A percentile compares a stretch with the other conserved stretches of the same genome.
Conservation (phyloP, 2,329 filamentous ascomycete species). For the Stagonosporopsis vannaccii region DNA sequence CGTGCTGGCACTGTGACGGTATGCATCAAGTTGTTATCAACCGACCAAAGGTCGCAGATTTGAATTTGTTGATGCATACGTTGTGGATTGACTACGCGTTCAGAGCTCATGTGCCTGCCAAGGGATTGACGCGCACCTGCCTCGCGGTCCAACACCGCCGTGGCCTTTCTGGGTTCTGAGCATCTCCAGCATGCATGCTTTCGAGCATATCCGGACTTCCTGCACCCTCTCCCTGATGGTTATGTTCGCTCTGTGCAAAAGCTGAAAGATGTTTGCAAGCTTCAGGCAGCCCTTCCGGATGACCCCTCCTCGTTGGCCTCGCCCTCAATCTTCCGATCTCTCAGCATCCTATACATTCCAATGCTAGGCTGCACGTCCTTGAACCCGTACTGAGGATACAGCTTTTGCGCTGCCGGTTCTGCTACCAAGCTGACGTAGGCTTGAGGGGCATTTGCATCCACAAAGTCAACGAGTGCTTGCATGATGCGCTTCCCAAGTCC, state of each 20-base stretch:
- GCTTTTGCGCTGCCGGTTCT: conserved; percentile 53
- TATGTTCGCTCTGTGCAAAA: neutral
- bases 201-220: too few relatives aligned
- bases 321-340: conserved; percentile 26
- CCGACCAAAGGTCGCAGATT: neutral
- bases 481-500: conserved; percentile 58
- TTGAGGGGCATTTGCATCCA: conserved; percentile 51
- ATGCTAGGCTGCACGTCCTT: conserved; percentile 46
- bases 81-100: neutral
- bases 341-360: conserved; percentile 41
- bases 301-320: conserved; percentile 12
- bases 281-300: conserved; percentile 1
- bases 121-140: neutral
- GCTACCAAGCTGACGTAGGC: conserved; percentile 58
- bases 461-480: conserved; percentile 52
- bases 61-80: neutral
- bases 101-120: neutral
- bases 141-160: neutral
- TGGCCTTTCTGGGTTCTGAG: neutral
- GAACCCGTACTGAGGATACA: conserved; percentile 60
- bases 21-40: neutral
- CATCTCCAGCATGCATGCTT: neutral
- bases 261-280: neutral
- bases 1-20: neutral
- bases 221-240: neutral